Conservation (phyloP, 73 alveolate species). For the Tetrahymena borealis region DNA sequence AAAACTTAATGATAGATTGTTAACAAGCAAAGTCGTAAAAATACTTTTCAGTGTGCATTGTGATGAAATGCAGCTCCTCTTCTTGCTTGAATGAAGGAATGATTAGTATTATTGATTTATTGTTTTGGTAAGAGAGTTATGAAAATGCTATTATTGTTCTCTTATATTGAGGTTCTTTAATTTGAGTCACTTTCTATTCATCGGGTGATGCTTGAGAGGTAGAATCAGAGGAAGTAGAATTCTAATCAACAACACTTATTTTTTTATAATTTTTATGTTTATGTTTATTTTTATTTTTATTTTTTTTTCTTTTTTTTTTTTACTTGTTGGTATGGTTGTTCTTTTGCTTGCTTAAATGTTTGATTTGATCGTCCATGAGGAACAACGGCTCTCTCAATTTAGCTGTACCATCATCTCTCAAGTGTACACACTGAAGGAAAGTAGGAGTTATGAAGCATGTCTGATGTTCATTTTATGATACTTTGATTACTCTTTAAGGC, state of each 20-base stretch:
- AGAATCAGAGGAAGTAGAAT: background rate
- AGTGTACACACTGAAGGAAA: background rate
- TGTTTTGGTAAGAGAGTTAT: background rate
- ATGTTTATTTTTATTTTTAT: background rate
- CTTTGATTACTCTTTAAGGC: background rate
- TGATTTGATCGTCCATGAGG: background rate
- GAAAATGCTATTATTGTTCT: background rate
- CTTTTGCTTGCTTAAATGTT: background rate
- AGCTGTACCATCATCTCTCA: background rate
- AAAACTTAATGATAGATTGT: background rate
- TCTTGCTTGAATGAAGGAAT: background rate
- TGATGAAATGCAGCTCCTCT: background rate
- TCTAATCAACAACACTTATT: background rate
- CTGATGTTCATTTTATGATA: background rate
- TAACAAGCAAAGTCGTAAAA: background rate
- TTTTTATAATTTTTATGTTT: background rate
- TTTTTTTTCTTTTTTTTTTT: background rate
- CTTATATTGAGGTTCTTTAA: background rate
- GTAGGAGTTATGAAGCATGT: background rate
- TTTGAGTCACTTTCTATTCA: background rate
- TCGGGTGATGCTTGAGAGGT: background rate
- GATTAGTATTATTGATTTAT: background rate
- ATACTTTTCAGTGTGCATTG: background rate
- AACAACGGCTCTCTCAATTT: background rate
- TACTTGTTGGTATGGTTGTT: background rate